These are phyloP conservation scores for Boletus tomentosulus DNA, from an alignment of 768 basidiomycete species.

Conservation along the genomic window DNA sequence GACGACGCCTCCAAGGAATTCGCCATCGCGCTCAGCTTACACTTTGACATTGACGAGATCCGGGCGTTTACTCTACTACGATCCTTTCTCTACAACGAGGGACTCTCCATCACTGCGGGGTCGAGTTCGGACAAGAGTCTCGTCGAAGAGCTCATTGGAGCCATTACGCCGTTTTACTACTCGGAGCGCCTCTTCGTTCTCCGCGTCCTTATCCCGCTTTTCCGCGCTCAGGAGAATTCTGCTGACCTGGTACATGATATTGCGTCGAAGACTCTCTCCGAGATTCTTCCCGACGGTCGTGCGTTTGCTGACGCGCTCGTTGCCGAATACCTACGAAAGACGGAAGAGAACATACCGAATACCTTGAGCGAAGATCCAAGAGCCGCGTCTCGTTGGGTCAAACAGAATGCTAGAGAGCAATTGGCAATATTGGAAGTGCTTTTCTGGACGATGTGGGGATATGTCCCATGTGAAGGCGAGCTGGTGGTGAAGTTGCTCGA, in stretches of 20 bases:
- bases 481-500: slow-evolving; percentile 62
- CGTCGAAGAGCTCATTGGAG: slow-evolving; percentile 43
- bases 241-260: slow-evolving; percentile 50
- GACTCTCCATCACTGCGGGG: slow-evolving; percentile 50
- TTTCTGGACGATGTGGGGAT: slow-evolving; percentile 86
- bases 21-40: slow-evolving; percentile 64
- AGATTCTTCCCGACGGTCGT: slow-evolving; percentile 59
- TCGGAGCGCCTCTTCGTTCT: slow-evolving; percentile 72
- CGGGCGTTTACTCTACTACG: slow-evolving; percentile 72
- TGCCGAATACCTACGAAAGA: slow-evolving; percentile 53
- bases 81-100: slow-evolving; percentile 76
- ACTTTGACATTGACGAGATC: slow-evolving; percentile 75
- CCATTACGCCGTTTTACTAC: slow-evolving; percentile 77
- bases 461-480: slow-evolving; percentile 58
- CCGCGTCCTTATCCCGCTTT: slow-evolving; percentile 68
- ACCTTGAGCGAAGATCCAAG: slow-evolving; percentile 48
- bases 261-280: slow-evolving; percentile 51
- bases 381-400: slow-evolving; percentile 62
- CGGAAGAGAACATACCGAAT: slow-evolving; percentile 44
- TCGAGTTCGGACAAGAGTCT: slow-evolving; percentile 39
- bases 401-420: slow-evolving; percentile 75
- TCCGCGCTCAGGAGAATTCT: slow-evolving; percentile 63
- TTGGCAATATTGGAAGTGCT: slow-evolving; percentile 78
- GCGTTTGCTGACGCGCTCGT: slow-evolving; percentile 62
- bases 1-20: slow-evolving; percentile 70